A percentile compares a stretch with the other conserved stretches of the same genome.
phyloP scores from a whole-genome alignment of 805 yeast genomes.

The Candida nanaspora region DNA sequence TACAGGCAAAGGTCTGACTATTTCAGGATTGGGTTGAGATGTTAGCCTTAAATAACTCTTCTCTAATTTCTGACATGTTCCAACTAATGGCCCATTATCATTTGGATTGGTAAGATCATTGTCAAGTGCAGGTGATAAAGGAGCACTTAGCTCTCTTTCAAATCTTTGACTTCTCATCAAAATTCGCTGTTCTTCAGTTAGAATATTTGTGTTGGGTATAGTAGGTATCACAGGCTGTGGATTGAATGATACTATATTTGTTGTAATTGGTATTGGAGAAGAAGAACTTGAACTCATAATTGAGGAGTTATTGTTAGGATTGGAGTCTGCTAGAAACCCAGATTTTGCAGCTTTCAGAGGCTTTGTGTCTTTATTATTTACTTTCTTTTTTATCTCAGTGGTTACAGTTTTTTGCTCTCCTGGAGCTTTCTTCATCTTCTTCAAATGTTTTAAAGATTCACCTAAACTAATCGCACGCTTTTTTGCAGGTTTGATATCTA shows the following conservation, averaged over 20 bases:
- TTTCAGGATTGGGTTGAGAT: slow-evolving; percentile 81
- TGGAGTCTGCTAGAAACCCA: too few species aligned
- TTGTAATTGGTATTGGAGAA: too few species aligned
- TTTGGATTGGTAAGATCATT: slow-evolving; percentile 2
- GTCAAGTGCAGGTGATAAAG: slow-evolving; percentile 7
- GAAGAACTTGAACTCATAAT: too few species aligned
- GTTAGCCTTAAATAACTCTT: slow-evolving; percentile 80
- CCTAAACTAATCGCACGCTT: background rate
- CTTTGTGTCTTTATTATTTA: too few species aligned
- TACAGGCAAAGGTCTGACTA: slow-evolving; percentile 67
- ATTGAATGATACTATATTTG: background rate
- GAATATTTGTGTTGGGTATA: background rate
- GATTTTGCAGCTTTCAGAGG: too few species aligned
- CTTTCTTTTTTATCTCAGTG: too few species aligned
- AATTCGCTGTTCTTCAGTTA: slow-evolving; percentile 2
- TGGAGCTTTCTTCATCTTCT: slow-evolving; percentile 8
- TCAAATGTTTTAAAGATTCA: slow-evolving; percentile 6
- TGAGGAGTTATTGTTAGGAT: too few species aligned
- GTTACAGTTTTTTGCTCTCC: too few species aligned
- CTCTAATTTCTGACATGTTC: slow-evolving; percentile 59
- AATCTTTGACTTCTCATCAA: slow-evolving; percentile 42
- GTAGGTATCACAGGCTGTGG: background rate
- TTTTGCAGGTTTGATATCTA: background rate
- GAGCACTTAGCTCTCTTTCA: slow-evolving; percentile 24
- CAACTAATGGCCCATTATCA: slow-evolving; percentile 35